Evolutionary conservation across 306 rosid genomes (phyloP).

Genomic region (Prunus kanzakura): DNA sequence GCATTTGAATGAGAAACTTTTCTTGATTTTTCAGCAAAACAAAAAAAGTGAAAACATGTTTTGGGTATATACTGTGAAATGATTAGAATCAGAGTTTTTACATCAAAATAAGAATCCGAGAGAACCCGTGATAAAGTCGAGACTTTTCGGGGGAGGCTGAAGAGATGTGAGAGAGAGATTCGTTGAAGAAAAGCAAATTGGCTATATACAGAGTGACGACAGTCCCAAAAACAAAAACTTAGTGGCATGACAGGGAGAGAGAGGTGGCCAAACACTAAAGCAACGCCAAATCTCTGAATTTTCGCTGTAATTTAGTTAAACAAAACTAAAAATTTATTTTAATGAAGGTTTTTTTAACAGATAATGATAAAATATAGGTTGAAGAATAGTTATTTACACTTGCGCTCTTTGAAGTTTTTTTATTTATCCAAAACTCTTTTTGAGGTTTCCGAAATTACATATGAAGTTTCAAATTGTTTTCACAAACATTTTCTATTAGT

Average conservation of each 20-base stretch:
- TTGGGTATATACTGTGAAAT: background rate
- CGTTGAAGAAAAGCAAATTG: background rate
- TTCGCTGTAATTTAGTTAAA: background rate
- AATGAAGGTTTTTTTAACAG: no score
- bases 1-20: background rate
- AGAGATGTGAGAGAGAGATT: background rate
- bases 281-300: background rate
- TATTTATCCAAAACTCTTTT: no score
- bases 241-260: background rate
- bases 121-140: background rate
- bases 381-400: no score
- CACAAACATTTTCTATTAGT: no score
- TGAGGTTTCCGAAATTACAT: no score
- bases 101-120: constrained; percentile 3
- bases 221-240: background rate
- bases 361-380: background rate
- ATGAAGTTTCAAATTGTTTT: no score
- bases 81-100: background rate
- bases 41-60: background rate
- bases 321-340: background rate
- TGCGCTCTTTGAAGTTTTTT: no score
- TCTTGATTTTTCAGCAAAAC: background rate
- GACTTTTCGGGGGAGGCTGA: background rate
- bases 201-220: background rate
- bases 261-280: background rate